Evolutionary conservation across 23 red algal species (phyloP).

Genomic region (Gracilaria domingensis): DNA sequence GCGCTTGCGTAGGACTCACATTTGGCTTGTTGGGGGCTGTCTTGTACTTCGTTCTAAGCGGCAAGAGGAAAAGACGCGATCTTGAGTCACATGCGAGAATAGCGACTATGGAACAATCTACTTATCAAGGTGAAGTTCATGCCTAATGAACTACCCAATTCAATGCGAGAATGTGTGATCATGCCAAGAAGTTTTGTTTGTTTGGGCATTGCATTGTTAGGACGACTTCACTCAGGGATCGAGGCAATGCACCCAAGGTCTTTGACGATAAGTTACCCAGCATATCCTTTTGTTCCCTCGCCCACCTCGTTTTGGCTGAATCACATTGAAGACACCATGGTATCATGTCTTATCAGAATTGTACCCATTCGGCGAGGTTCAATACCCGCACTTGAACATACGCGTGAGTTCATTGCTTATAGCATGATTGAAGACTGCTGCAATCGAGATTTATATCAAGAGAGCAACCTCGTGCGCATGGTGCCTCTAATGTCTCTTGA

Average conservation of each 20-base stretch:
- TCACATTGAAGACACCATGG: too few relatives aligned
- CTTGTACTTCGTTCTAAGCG: constrained; percentile 1
- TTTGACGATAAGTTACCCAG: too few relatives aligned
- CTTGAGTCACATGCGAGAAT: constrained; percentile 35
- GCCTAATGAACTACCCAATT: too few relatives aligned
- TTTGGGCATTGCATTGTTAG: background rate
- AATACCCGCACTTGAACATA: background rate
- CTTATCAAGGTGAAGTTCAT: constrained; percentile 28
- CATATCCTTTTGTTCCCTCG: too few relatives aligned
- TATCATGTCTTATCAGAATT: background rate
- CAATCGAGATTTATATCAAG: too few relatives aligned
- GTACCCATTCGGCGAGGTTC: background rate
- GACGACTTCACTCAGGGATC: too few relatives aligned
- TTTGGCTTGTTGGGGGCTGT: constrained; percentile 16
- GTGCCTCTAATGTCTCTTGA: too few relatives aligned
- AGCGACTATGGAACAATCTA: constrained; percentile 16
- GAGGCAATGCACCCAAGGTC: too few relatives aligned
- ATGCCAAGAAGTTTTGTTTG: background rate
- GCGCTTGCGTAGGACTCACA: constrained; percentile 30
- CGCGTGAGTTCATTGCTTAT: background rate
- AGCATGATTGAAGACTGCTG: too few relatives aligned
- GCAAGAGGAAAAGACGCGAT: constrained; percentile 24
- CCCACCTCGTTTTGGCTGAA: background rate
- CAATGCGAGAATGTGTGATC: background rate
- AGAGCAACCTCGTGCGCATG: too few relatives aligned